Percentiles rank a stretch among this genome's conserved stretches.
Conservation (phyloP, 2,329 filamentous ascomycete genomes). For the Xylariaceae sp. region DNA sequence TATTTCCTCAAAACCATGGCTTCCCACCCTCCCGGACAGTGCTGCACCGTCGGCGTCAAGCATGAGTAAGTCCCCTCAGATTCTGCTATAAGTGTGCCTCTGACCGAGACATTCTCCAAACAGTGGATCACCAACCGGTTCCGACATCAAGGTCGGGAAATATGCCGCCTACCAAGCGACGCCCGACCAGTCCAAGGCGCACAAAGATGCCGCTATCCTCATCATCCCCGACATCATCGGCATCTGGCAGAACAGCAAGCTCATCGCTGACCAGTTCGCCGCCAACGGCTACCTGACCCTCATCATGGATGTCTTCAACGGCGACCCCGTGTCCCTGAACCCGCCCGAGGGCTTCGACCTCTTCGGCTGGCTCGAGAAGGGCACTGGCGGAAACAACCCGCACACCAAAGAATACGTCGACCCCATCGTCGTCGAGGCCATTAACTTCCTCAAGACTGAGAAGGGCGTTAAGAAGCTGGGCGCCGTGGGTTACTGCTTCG, state of each 20-base stretch:
- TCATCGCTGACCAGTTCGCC: slow-evolving; percentile 78
- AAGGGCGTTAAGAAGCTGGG: slow-evolving; percentile 66
- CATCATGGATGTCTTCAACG: slow-evolving; percentile 74
- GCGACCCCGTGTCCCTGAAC: slow-evolving; percentile 65
- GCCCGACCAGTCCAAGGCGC: slow-evolving; percentile 46
- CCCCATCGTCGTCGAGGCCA: slow-evolving; percentile 55
- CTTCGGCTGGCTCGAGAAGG: slow-evolving; percentile 51
- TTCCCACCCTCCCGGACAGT: slow-evolving; percentile 58
- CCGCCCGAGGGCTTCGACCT: slow-evolving; percentile 52
- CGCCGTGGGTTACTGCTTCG: slow-evolving; percentile 77
- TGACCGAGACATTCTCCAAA: background rate
- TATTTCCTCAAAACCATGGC: slow-evolving; percentile 51
- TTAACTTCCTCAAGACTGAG: slow-evolving; percentile 65
- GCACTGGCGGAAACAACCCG: slow-evolving; percentile 56
- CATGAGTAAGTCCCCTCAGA: slow-evolving; percentile 54
- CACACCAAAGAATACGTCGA: slow-evolving; percentile 55
- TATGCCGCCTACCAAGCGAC: slow-evolving; percentile 60
- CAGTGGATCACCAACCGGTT: slow-evolving; percentile 58
- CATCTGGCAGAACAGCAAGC: slow-evolving; percentile 64
- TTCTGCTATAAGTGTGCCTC: background rate
- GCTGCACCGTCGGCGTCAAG: slow-evolving; percentile 60
- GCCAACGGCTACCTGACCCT: slow-evolving; percentile 74
- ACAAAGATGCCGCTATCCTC: slow-evolving; percentile 53
- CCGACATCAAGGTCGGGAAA: slow-evolving; percentile 53
- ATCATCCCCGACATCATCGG: slow-evolving; percentile 58